A percentile compares a stretch with the other conserved stretches of the same genome.
phyloP scores from a whole-genome alignment of 345 rosid genomes.

The Passiflora organensis region DNA sequence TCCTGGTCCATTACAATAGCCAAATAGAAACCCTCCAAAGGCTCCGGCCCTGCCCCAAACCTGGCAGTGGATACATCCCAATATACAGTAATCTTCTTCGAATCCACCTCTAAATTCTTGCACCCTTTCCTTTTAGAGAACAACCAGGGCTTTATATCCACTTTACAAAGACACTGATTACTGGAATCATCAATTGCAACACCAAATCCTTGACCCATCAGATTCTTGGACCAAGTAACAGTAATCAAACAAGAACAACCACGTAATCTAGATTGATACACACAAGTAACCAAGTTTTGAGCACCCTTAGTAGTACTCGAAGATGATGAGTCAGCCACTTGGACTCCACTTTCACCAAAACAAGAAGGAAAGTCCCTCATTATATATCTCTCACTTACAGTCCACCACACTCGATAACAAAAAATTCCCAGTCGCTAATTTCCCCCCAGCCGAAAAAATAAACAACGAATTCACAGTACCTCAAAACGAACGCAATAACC shows the following conservation, averaged over 20 bases:
- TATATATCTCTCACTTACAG: slow-evolving; percentile 4
- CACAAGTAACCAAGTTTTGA: slow-evolving; percentile 73
- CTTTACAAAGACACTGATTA: slow-evolving; percentile 62
- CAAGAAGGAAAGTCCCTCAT: slow-evolving; percentile 98
- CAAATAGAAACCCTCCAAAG: slow-evolving; percentile 62
- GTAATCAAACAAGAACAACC: slow-evolving; percentile 63
- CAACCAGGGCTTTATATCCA: slow-evolving; percentile 86
- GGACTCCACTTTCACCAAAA: slow-evolving; percentile 94
- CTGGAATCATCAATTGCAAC: slow-evolving; percentile 64
- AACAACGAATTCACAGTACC: slow-evolving; percentile 21
- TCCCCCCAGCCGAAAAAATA: not conserved
- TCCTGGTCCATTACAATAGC: slow-evolving; percentile 61
- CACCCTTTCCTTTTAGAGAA: slow-evolving; percentile 83
- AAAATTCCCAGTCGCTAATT: no score
- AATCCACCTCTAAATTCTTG: slow-evolving; percentile 48
- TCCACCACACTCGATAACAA: not conserved
- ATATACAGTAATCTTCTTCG: slow-evolving; percentile 44
- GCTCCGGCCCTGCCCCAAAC: slow-evolving; percentile 80
- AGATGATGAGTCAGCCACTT: slow-evolving; percentile 78
- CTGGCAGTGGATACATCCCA: slow-evolving; percentile 80
- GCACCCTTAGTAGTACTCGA: slow-evolving; percentile 50
- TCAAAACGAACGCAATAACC: slow-evolving; percentile 30
- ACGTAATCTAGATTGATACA: slow-evolving; percentile 60
- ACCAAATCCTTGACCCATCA: slow-evolving; percentile 79
- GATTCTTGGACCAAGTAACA: slow-evolving; percentile 74